Conservation (phyloP, 2,329 filamentous ascomycete genomes). For the Ceratocystis alfenasii region DNA sequence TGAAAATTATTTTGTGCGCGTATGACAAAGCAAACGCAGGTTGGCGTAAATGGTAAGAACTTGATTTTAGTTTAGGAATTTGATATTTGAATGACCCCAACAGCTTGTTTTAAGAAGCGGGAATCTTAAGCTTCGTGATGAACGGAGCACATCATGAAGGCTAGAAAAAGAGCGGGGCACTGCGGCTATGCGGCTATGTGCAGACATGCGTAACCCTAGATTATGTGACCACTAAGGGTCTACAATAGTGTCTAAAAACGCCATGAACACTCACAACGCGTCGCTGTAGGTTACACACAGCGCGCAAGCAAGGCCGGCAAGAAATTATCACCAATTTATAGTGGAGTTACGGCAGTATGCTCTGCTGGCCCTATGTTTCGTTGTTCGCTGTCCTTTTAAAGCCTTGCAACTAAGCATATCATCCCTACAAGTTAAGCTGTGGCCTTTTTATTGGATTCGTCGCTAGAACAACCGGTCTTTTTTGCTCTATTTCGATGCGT, state of each 20-base stretch:
- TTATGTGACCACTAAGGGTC: background rate
- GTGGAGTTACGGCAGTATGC: background rate
- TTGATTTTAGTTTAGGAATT: background rate
- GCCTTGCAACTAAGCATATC: too few relatives aligned
- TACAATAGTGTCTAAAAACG: background rate
- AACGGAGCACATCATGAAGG: background rate
- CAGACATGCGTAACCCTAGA: background rate
- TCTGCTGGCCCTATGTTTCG: background rate
- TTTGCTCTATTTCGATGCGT: background rate
- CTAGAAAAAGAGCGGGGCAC: background rate
- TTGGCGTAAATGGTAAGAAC: background rate
- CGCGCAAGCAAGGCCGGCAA: background rate
- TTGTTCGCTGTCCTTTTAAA: too few relatives aligned
- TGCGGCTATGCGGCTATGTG: too few relatives aligned
- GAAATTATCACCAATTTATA: background rate
- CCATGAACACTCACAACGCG: background rate
- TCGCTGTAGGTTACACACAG: background rate
- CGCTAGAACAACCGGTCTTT: background rate
- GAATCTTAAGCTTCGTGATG: too few relatives aligned
- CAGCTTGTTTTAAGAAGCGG: background rate
- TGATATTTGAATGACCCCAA: background rate
- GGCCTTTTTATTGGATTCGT: background rate
- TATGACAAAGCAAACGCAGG: background rate
- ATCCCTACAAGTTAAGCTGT: background rate
- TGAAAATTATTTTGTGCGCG: conserved; percentile 1